Evolutionary conservation across 2,329 filamentous ascomycete genomes (phyloP), one percentile per base, ranked within the genome.

Genomic region (Colletotrichum sp.): DNA sequence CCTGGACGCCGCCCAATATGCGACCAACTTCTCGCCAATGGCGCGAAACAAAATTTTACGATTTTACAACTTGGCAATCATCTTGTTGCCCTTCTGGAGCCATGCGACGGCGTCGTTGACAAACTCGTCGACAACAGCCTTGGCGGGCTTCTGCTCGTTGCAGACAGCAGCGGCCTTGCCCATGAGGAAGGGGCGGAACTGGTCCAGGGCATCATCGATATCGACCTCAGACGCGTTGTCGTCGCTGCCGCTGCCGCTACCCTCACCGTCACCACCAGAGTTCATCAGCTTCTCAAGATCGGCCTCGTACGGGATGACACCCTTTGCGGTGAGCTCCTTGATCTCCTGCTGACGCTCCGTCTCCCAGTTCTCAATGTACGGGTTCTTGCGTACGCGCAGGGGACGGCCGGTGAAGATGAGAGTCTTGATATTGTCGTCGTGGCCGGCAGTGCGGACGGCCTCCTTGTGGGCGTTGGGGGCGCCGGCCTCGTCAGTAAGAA

Each of bases 341-440:
- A 99, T 98, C 90, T 99, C 97, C 52, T 91, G 88, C 80, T 91
- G 89, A 80, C 97, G 95, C 89, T 99, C 97, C 82, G 94, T 93
- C 88, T 99, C 96, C 97, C 97, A 99, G 90, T 98, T 95, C 83
- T 92, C 86, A 83, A 99, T 99, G 87, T 99, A 99, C 8, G 94
- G 86, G 89, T 99, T 99, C 84, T 92, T 97, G 84, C 96, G 94
- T 76, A 99, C 97, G 80, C 97, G 95, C 83, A 99, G 90, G 44
- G 97, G 97, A 75, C 97, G 95, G 72, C 97, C 97, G 73, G 97
- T 99, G 91, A 99, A 99, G 88, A 99, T 99, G 86, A 99, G 95
- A 66, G 97, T 99, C 84, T 95, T 95, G 84, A 99, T 89, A 83
- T 98, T 99, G 87, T 99, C 97, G 87, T 99, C 96, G 85, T 97